Evolutionary conservation across 192 early-diverging fungal genomes (phyloP), one percentile per base, ranked within the genome.

Genomic region (Coemansia asiatica): DNA sequence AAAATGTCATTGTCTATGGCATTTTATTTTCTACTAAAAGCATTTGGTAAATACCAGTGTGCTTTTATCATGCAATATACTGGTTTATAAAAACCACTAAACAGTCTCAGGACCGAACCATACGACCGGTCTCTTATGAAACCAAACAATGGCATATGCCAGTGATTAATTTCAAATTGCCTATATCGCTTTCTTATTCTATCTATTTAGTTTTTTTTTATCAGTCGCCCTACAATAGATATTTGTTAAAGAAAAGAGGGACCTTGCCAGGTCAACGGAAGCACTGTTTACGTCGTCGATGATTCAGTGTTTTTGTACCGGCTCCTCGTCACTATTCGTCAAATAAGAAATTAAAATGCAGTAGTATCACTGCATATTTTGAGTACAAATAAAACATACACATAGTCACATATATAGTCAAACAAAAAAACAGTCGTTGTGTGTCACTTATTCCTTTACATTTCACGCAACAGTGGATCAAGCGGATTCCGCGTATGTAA

Each of bases 401-500:
- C n/a, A 51, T 51, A 51, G 50, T 22, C 40, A 44, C 2, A 2
- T 16, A 3, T 2, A 2, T 44, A 2, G 8, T 13, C 6, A 44
- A 13, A 16, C 2, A 44, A 2, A 12, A 44, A 44, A 44, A 13
- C 40, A 26, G 23, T 13, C 6, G 26, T 21, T 10, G 8, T 16
- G 28, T 48, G 38, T 21, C 21, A 60, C 60, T 44, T 33, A 33
- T 54, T 36, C 46, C 31, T 64, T 71, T 71, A 71, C 69, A 71
- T 71, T 71, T 71, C 62, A 71, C 40, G 15, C 22, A 71, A 28
- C 13, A 71, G 62, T 23, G 69, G 47, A 26, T 64, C 69, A 47
- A 55, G 21, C 13, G 46, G 35, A 38, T 63, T 64, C 31, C 26
- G 62, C 15, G 38, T 12, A 10, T 60, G 69, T 15, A 64, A 19